Conservation (phyloP, 2,329 filamentous ascomycete genomes). For the Cytospora paraplurivora region DNA sequence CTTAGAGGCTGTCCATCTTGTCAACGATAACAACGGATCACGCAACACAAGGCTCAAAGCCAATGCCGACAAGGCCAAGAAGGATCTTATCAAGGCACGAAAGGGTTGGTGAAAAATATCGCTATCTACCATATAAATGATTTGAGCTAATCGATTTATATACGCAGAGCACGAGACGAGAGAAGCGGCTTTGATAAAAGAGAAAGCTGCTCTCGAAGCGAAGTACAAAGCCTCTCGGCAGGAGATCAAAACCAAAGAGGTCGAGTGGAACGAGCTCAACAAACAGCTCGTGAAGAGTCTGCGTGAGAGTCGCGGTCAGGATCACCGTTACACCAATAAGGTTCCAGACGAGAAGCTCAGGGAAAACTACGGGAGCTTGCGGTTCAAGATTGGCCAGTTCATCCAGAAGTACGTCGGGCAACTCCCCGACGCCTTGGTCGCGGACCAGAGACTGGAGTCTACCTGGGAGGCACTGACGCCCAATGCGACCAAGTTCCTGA, state of each 20-base stretch:
- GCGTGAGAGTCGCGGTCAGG: constrained; percentile 7
- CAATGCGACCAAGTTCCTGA: not conserved
- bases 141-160: not conserved
- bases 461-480: constrained; percentile 1
- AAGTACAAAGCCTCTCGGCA: not conserved
- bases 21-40: not conserved
- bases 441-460: not conserved
- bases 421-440: not conserved
- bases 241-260: not conserved
- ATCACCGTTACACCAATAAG: constrained; percentile 4
- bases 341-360: constrained; percentile 28
- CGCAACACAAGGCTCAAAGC: no score
- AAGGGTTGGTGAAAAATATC: not conserved
- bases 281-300: constrained; percentile 12
- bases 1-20: no score
- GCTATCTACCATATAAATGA: not conserved
- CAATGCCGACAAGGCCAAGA: not conserved
- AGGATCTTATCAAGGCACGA: not conserved
- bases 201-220: not conserved
- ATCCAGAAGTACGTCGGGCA: constrained; percentile 3
- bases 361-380: constrained; percentile 15
- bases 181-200: not conserved
- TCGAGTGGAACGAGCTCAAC: not conserved
- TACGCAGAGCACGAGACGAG: not conserved
- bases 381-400: constrained; percentile 28